Percentiles rank a stretch among this genome's conserved stretches.
phyloP scores from a whole-genome alignment of 768 basidiomycete species.

The Amanita pseudoporphyria region DNA sequence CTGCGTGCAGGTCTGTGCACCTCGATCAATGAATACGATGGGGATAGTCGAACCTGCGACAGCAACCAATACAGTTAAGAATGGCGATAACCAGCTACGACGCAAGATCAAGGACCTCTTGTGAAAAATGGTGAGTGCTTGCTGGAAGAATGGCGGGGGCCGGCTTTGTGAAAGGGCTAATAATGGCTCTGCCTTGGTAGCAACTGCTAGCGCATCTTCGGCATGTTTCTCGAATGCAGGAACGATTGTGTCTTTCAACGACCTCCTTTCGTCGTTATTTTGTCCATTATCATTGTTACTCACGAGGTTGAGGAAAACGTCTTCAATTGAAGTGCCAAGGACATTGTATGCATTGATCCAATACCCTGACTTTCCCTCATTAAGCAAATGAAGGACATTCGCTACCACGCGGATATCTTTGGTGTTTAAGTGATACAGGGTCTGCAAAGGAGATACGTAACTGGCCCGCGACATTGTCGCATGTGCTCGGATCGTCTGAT shows the following conservation, averaged over 20 bases:
- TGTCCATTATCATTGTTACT: conserved; percentile 24
- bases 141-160: conserved; percentile 44
- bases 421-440: conserved; percentile 48
- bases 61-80: conserved; percentile 42
- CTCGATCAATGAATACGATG: conserved; percentile 48
- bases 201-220: conserved; percentile 10
- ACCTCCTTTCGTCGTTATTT: conserved; percentile 13
- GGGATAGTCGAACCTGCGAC: conserved; percentile 61
- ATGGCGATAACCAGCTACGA: conserved; percentile 59
- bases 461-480: conserved; percentile 37
- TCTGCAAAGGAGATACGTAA: conserved; percentile 31
- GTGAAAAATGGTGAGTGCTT: conserved; percentile 65
- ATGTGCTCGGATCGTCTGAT: conserved; percentile 31
- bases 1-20: conserved; percentile 40
- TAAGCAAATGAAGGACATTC: conserved; percentile 44
- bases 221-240: conserved; percentile 10
- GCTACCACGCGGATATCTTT: conserved; percentile 48
- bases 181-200: conserved; percentile 14
- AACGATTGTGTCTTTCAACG: conserved; percentile 5
- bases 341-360: conserved; percentile 51
- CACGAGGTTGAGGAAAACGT: conserved; percentile 75
- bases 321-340: conserved; percentile 68
- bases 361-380: conserved; percentile 28
- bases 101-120: conserved; percentile 58
- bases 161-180: conserved; percentile 43